Percentiles rank a stretch among this genome's conserved stretches.
Conservation (phyloP, 2,329 filamentous ascomycete species). For the Hymenoscyphus scutula region DNA sequence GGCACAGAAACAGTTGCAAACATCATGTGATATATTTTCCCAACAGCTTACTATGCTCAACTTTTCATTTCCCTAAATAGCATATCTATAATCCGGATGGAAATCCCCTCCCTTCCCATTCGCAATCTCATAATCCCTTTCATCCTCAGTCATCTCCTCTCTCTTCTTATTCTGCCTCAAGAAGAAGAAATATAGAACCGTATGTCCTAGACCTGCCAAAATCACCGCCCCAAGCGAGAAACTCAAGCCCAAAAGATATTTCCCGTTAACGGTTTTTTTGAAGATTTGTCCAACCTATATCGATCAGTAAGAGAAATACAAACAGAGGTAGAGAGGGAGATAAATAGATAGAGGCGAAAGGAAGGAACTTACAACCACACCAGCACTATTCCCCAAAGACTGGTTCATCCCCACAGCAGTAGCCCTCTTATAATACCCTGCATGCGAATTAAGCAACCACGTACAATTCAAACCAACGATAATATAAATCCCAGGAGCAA, state of each 20-base stretch:
- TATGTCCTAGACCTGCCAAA: slow-evolving; percentile 26
- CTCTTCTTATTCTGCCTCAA: slow-evolving; percentile 25
- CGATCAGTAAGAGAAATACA: neutral
- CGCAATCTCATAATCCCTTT: slow-evolving; percentile 25
- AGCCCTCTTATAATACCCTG: neutral
- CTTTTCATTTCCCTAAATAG: slow-evolving; percentile 5
- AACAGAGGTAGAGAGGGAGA: neutral
- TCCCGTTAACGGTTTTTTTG: slow-evolving; percentile 22
- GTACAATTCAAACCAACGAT: neutral
- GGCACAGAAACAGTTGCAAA: no score
- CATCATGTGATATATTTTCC: no score
- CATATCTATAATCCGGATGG: slow-evolving; percentile 28
- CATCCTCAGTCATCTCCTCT: slow-evolving; percentile 24
- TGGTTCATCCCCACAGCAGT: neutral
- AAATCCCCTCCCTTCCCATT: slow-evolving; percentile 29
- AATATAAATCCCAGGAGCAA: neutral
- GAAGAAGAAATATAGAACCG: slow-evolving; percentile 24
- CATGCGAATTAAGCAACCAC: neutral
- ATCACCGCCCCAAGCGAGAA: slow-evolving; percentile 27
- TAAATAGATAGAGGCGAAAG: neutral
- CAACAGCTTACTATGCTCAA: no score
- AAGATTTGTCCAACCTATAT: slow-evolving; percentile 15
- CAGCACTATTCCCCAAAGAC: neutral
- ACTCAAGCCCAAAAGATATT: slow-evolving; percentile 29
- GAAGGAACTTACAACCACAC: neutral